Conservation (phyloP, 2,329 filamentous ascomycete genomes). For the Fusarium tanahbumbuense region DNA sequence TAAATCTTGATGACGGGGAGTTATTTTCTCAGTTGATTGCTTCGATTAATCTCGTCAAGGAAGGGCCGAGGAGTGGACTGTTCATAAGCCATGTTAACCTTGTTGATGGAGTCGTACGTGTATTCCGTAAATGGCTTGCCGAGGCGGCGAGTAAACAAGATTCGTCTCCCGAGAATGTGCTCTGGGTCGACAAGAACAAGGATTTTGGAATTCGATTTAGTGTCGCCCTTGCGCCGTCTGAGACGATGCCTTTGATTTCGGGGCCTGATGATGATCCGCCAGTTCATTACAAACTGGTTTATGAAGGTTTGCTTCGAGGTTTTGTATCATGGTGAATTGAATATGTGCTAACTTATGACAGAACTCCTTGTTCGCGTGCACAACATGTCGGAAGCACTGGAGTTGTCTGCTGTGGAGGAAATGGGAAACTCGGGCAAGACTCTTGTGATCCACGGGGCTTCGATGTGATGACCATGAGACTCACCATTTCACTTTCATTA, state of each 20-base stretch:
- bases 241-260: slow-evolving; percentile 65
- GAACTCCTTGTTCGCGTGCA: slow-evolving; percentile 75
- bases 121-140: slow-evolving; percentile 79
- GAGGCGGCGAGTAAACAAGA: slow-evolving; percentile 48
- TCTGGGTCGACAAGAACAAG: slow-evolving; percentile 75
- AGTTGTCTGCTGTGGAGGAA: slow-evolving; percentile 72
- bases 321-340: accelerated
- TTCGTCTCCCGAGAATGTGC: slow-evolving; percentile 52
- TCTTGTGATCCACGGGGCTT: slow-evolving; percentile 68
- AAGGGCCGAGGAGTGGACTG: slow-evolving; percentile 69
- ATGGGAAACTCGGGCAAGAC: slow-evolving; percentile 71
- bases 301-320: slow-evolving; percentile 68
- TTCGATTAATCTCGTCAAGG: slow-evolving; percentile 74
- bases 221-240: slow-evolving; percentile 57
- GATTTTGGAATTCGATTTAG: slow-evolving; percentile 76
- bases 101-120: slow-evolving; percentile 73
- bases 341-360: slow-evolving; percentile 49
- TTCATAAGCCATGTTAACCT: slow-evolving; percentile 74
- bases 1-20: slow-evolving; percentile 76
- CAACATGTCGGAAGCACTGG: slow-evolving; percentile 72
- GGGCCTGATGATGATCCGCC: slow-evolving; percentile 71
- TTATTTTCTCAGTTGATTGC: slow-evolving; percentile 80
- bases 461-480: slow-evolving; percentile 5
- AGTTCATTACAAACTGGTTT: slow-evolving; percentile 76
- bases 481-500: no score